Percentiles rank a stretch among this genome's conserved stretches.
phyloP scores from a whole-genome alignment of 2,329 filamentous ascomycete species.

The Ascocoryne sarcoides region DNA sequence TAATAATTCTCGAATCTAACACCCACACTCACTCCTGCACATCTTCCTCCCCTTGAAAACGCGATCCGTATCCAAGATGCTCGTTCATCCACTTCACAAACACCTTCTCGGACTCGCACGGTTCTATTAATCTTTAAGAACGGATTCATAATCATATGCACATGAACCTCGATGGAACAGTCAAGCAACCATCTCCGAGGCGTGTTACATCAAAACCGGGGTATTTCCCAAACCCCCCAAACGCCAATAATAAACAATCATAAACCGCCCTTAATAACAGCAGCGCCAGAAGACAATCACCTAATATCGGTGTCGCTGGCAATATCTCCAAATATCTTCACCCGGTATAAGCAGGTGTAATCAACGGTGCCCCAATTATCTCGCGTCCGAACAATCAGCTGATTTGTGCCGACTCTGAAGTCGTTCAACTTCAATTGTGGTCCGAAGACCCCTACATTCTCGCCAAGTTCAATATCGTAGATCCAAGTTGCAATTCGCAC shows the following conservation, averaged over 20 bases:
- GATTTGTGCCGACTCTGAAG: conserved; percentile 39
- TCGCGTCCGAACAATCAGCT: conserved; percentile 45
- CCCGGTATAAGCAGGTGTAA: conserved; percentile 58
- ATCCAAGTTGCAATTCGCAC: conserved; percentile 49
- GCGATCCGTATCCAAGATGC: no score
- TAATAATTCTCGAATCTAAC: no score
- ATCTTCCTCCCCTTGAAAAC: no score
- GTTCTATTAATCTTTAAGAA: no score
- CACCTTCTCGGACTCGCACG: no score
- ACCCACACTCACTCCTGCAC: no score
- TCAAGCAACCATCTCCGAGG: background rate
- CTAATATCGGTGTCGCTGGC: no score
- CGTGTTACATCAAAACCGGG: background rate
- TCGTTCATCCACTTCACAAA: no score
- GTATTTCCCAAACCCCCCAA: background rate
- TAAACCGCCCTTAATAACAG: no score
- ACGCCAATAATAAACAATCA: no score
- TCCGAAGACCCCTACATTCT: conserved; percentile 41
- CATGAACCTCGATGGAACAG: background rate
- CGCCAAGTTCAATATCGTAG: conserved; percentile 37
- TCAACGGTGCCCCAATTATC: conserved; percentile 47
- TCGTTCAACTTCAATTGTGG: conserved; percentile 41
- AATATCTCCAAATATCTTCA: conserved; percentile 44
- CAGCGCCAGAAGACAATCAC: no score
- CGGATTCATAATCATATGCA: no score